Percentiles rank a stretch among this genome's conserved stretches.
Evolutionary conservation across 257 asterid genomes (phyloP).

Genomic region (Ligustrum vulgare): DNA sequence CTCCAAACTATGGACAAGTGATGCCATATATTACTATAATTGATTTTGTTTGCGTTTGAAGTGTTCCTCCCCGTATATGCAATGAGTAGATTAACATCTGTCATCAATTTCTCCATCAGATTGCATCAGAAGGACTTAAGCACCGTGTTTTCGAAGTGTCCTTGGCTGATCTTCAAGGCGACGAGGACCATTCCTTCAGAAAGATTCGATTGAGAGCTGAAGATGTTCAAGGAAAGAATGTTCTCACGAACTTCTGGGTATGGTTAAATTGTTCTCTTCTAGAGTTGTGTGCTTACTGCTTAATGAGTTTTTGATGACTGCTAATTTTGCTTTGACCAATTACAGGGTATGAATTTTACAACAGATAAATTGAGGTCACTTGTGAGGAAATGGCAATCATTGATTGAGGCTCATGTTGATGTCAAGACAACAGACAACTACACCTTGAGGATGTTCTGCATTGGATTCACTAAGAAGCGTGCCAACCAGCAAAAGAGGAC

Average conservation of each 20-base stretch:
- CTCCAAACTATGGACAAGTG: not conserved
- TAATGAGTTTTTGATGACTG: too few species aligned
- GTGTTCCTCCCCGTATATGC: not conserved
- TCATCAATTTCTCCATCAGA: slow-evolving; percentile 12
- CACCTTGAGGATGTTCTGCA: slow-evolving; percentile 64
- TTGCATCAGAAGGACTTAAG: slow-evolving; percentile 34
- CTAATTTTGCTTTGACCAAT: not conserved
- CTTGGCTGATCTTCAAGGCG: slow-evolving; percentile 34
- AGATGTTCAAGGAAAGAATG: slow-evolving; percentile 36
- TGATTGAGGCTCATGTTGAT: slow-evolving; percentile 71
- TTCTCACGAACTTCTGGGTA: slow-evolving; percentile 34
- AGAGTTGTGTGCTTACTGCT: too few species aligned
- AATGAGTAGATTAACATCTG: not conserved
- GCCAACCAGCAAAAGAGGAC: slow-evolving; percentile 71
- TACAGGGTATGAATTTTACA: slow-evolving; percentile 71
- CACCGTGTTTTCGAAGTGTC: slow-evolving; percentile 32
- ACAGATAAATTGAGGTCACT: slow-evolving; percentile 68
- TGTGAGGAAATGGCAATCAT: slow-evolving; percentile 61
- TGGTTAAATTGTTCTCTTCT: not conserved
- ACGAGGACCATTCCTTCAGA: slow-evolving; percentile 34
- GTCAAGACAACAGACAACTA: slow-evolving; percentile 66
- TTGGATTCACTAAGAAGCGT: slow-evolving; percentile 72
- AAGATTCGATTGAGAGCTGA: slow-evolving; percentile 36
- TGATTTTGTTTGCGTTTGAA: not conserved
- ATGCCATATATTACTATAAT: not conserved